Evolutionary conservation across 371 early-diverging fungal genomes (phyloP).

Genomic region (Rhizopus microsporus): DNA sequence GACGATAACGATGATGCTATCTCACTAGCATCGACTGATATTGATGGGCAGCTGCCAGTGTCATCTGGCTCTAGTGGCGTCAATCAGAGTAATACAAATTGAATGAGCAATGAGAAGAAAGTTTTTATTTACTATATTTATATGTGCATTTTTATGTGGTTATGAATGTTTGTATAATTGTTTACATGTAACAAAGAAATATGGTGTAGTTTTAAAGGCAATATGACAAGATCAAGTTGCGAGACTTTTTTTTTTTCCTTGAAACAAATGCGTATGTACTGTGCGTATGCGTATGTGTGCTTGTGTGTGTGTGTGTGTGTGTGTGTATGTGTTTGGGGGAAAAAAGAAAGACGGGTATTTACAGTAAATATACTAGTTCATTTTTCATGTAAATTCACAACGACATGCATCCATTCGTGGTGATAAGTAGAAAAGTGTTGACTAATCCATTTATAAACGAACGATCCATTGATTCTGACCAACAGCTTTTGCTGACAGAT

Average conservation of each 20-base stretch:
- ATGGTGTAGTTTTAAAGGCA: too few species aligned
- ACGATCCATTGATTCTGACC: constrained; percentile 48
- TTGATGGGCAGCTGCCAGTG: neutral
- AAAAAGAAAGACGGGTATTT: constrained; percentile 4
- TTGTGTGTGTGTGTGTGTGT: too few species aligned
- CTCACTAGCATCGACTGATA: constrained; percentile 1
- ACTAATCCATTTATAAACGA: constrained; percentile 53
- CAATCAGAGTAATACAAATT: neutral
- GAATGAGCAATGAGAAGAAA: neutral
- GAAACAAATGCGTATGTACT: too few species aligned
- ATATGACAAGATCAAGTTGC: too few species aligned
- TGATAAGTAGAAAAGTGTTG: constrained; percentile 48
- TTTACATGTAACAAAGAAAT: too few species aligned
- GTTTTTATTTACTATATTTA: too few species aligned
- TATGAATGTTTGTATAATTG: too few species aligned
- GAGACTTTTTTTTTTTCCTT: too few species aligned
- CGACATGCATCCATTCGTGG: constrained; percentile 52
- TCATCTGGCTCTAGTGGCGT: neutral
- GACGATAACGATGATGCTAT: constrained; percentile 13
- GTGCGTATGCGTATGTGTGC: too few species aligned
- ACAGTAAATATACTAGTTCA: constrained; percentile 16
- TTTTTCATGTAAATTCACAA: constrained; percentile 40
- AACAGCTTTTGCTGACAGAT: constrained; percentile 44
- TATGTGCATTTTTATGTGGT: too few species aligned
- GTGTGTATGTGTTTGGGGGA: neutral